A percentile compares a stretch with the other conserved stretches of the same genome.
These are phyloP conservation scores for Fonsecaea pedrosoi DNA, from an alignment of 2,329 filamentous ascomycete species.

Conservation along the genomic window DNA sequence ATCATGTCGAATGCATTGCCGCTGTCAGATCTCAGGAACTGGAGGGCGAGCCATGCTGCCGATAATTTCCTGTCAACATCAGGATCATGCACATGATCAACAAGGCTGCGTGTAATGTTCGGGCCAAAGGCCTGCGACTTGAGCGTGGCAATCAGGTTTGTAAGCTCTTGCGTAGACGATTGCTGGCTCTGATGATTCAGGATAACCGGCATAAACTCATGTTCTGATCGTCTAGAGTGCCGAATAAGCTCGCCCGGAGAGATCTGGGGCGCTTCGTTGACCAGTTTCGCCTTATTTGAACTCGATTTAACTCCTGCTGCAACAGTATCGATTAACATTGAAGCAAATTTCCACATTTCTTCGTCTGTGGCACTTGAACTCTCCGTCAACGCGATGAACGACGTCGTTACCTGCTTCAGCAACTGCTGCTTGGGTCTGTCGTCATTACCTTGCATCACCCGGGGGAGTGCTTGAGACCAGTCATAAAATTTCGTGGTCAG, in stretches of 20 bases:
- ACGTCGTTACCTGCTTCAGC: conserved; percentile 77
- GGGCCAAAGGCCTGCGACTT: conserved; percentile 51
- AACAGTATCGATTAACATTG: conserved; percentile 77
- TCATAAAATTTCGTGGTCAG: conserved; percentile 76
- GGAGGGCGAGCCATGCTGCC: conserved; percentile 80
- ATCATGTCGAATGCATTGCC: conserved; percentile 63
- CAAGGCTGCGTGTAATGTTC: conserved; percentile 68
- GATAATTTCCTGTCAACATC: conserved; percentile 68
- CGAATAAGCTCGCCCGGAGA: conserved; percentile 22
- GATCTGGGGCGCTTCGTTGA: conserved; percentile 22
- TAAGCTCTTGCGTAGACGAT: conserved; percentile 65
- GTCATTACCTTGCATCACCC: conserved; percentile 82
- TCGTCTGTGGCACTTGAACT: conserved; percentile 70
- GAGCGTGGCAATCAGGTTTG: conserved; percentile 65
- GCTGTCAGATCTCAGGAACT: conserved; percentile 63
- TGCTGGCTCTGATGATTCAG: conserved; percentile 38
- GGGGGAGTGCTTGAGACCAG: conserved; percentile 81
- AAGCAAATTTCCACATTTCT: conserved; percentile 70
- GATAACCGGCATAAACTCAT: conserved; percentile 33
- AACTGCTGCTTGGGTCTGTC: conserved; percentile 76
- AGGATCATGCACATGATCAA: conserved; percentile 67
- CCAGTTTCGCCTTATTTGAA: conserved; percentile 15
- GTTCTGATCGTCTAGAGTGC: neutral
- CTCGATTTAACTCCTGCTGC: conserved; percentile 53
- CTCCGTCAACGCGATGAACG: conserved; percentile 69